Evolutionary conservation across 2,329 filamentous ascomycete genomes (phyloP).

Genomic region (Hypoxylon sp.): DNA sequence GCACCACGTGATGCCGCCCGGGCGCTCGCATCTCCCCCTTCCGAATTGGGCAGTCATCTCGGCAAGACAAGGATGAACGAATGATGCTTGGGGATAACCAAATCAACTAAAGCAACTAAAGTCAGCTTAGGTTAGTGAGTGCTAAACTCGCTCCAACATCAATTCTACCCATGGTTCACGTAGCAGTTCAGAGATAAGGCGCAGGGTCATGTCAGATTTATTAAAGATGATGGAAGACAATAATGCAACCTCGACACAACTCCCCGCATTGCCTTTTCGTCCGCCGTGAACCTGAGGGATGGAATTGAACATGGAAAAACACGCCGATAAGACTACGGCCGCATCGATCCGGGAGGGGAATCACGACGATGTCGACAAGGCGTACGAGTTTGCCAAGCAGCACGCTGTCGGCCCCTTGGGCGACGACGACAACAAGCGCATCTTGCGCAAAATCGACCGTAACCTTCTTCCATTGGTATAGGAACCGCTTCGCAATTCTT

Average conservation of each 20-base stretch:
- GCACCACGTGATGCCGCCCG: conserved; percentile 12
- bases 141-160: conserved; percentile 25
- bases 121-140: conserved; percentile 10
- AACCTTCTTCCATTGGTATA: conserved; percentile 47
- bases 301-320: conserved; percentile 37
- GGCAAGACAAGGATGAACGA: conserved; percentile 14
- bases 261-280: conserved; percentile 2
- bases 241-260: conserved; percentile 29
- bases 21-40: conserved; percentile 17
- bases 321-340: conserved; percentile 22
- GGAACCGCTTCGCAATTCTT: not conserved
- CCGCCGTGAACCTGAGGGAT: conserved; percentile 4
- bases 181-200: conserved; percentile 24
- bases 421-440: conserved; percentile 44
- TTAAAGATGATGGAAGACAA: conserved; percentile 24
- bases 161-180: conserved; percentile 6
- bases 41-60: conserved; percentile 17
- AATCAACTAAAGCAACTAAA: not conserved
- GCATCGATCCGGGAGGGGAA: conserved; percentile 30
- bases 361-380: conserved; percentile 40
- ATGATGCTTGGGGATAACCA: conserved; percentile 23
- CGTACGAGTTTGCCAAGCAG: conserved; percentile 44
- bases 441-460: conserved; percentile 48
- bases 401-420: conserved; percentile 38
- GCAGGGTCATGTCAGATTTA: conserved; percentile 12